These are phyloP conservation scores for Apophysomyces elegans DNA, from an alignment of 371 early-diverging fungal genomes.

Conservation along the genomic window DNA sequence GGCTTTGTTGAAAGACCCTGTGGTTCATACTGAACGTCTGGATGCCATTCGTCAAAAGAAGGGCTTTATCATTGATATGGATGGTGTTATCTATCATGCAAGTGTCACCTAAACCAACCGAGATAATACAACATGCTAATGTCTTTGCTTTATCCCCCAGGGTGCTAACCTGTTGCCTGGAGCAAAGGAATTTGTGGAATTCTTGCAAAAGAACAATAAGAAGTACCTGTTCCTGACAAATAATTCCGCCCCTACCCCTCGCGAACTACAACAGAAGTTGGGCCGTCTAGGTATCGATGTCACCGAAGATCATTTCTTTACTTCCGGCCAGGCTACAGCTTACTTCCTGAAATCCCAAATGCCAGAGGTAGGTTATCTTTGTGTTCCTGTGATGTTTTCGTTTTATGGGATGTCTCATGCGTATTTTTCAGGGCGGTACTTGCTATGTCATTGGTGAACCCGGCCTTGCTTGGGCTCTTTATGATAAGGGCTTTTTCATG, in stretches of 20 bases:
- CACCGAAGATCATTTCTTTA: conserved; percentile 66
- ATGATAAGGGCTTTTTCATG: conserved; percentile 72
- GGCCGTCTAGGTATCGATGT: conserved; percentile 65
- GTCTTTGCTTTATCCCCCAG: conserved; percentile 27
- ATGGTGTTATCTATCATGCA: conserved; percentile 74
- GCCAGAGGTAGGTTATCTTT: conserved; percentile 40
- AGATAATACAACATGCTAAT: background rate
- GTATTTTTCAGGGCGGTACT: conserved; percentile 47
- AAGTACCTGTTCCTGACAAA: conserved; percentile 72
- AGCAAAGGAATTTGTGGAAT: conserved; percentile 71
- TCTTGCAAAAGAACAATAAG: conserved; percentile 62
- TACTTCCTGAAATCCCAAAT: conserved; percentile 65
- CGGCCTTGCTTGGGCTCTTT: conserved; percentile 67
- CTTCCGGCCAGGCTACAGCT: conserved; percentile 69
- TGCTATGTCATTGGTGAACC: conserved; percentile 70
- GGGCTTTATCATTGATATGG: conserved; percentile 72
- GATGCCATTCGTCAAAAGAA: conserved; percentile 63
- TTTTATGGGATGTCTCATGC: background rate
- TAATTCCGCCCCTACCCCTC: conserved; percentile 72
- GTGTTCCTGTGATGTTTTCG: background rate
- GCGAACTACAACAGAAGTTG: conserved; percentile 67
- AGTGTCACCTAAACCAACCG: conserved; percentile 15
- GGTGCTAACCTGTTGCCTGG: conserved; percentile 60
- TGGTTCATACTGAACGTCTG: conserved; percentile 51
- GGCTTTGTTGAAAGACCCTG: conserved; percentile 49